A percentile compares a stretch with the other conserved stretches of the same genome.
phyloP scores from a whole-genome alignment of 2,329 filamentous ascomycete genomes.

The Monosporascus cannonballus region DNA sequence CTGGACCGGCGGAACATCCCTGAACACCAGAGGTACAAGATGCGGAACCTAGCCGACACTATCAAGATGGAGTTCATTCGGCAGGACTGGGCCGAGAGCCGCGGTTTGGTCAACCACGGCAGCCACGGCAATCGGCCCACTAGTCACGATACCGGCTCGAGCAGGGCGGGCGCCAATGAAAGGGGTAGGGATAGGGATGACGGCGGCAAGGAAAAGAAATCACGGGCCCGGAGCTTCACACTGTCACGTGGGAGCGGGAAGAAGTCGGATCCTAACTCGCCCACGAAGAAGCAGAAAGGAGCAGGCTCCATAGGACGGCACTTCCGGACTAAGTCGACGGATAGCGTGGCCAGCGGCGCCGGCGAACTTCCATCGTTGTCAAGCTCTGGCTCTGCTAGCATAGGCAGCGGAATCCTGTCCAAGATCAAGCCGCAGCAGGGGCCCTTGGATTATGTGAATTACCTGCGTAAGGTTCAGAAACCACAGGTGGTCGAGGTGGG shows the following conservation, averaged over 20 bases:
- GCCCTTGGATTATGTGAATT: slow-evolving; percentile 79
- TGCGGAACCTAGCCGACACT: slow-evolving; percentile 79
- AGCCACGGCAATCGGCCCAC: slow-evolving; percentile 24
- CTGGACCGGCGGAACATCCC: slow-evolving; percentile 88
- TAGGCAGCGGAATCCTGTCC: slow-evolving; percentile 53
- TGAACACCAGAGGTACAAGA: slow-evolving; percentile 88
- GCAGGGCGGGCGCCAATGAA: slow-evolving; percentile 28
- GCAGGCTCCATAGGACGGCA: slow-evolving; percentile 58
- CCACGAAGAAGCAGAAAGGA: slow-evolving; percentile 68
- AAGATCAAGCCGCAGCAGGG: slow-evolving; percentile 69
- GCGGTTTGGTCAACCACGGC: slow-evolving; percentile 39
- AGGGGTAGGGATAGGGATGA: slow-evolving; percentile 33
- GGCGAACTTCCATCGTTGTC: slow-evolving; percentile 37
- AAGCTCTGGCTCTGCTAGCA: slow-evolving; percentile 41
- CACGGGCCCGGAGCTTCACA: slow-evolving; percentile 72
- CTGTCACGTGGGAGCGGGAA: slow-evolving; percentile 53
- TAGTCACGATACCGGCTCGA: slow-evolving; percentile 29
- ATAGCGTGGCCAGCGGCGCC: slow-evolving; percentile 56
- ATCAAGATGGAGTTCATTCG: slow-evolving; percentile 96
- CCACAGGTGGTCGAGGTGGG: slow-evolving; percentile 87
- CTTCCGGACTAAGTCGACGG: slow-evolving; percentile 66
- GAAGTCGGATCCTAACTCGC: slow-evolving; percentile 56
- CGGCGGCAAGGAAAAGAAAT: slow-evolving; percentile 46
- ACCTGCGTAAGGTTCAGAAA: slow-evolving; percentile 73
- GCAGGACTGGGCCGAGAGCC: slow-evolving; percentile 73